Base-by-base conservation (phyloP, 345 rosid genomes). In the Carallia pectinifolia region DNA sequence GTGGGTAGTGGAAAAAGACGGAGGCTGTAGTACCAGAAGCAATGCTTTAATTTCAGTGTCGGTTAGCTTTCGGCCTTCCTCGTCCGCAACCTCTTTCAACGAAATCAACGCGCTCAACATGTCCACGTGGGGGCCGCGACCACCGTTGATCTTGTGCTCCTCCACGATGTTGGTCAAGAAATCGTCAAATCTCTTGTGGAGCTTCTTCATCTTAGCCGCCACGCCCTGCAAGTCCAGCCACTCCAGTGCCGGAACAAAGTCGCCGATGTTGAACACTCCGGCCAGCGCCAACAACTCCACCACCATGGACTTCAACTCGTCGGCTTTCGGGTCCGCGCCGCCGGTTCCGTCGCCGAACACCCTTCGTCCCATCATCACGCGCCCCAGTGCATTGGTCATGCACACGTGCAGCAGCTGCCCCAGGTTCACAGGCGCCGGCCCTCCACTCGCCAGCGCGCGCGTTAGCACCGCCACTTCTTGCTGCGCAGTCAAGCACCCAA, bases 31-130 rank as follows among this genome's bases (percentile, higher is more conserved):
- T 78, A 93, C 98, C 91, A 91, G 64, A 23, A 93, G 87, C 67
- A 94, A 66, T 0, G 97, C 98, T 79, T 94, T 94, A 66, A 94
- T 90, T 70, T 91, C 98, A 0, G 89, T 94, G 62, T 91, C 93
- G 0, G 95, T 87, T 65, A 94, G 81, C 65, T 74, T 84, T 52
- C 67, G 84, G 17, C 84, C 93, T 6, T 83, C 90, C 40, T 74
- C 88, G 18, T 80, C 88, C 34, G 65, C 30, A 19, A 3, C 72
- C 52, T 74, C 53, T 72, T 71, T 80, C 74, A 88, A 81, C 0
- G 89, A 84, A 65, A 90, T 83, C 81, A 94, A 70, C 12, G 95
- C 87, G 29, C 76, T 82, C 63, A 94, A 70, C 85, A 94, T 13
- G 65, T 87, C 89, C 0, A 15, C 52, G 54, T 84, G 90, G 30